These are phyloP conservation scores for Xylariaceae sp. DNA, from an alignment of 2,329 filamentous ascomycete species.

Conservation along the genomic window DNA sequence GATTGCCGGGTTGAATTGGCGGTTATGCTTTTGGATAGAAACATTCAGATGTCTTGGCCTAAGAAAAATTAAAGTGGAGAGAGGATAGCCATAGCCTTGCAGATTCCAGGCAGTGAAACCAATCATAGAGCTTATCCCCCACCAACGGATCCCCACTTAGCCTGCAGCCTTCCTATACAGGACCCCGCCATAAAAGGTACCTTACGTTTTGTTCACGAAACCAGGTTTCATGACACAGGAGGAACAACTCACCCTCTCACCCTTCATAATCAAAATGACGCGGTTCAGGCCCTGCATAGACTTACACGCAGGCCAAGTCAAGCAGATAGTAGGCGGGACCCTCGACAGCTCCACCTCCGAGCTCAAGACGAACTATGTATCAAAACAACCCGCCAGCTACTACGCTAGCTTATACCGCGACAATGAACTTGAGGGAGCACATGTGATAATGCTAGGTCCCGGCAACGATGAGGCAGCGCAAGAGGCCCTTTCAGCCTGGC, in stretches of 20 bases:
- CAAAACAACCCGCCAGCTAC: conserved; percentile 73
- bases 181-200: conserved; percentile 25
- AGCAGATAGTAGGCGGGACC: conserved; percentile 96
- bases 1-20: background rate
- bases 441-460: conserved; percentile 94
- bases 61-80: conserved; percentile 17
- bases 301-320: conserved; percentile 93
- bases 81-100: conserved; percentile 6
- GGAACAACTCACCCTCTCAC: conserved; percentile 13
- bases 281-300: conserved; percentile 95
- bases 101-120: conserved; percentile 2
- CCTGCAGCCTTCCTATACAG: too few relatives aligned
- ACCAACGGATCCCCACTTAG: too few relatives aligned
- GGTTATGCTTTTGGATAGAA: background rate
- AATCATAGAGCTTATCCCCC: conserved; percentile 18
- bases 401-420: conserved; percentile 80
- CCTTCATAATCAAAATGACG: conserved; percentile 73
- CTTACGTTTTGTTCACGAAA: conserved; percentile 12
- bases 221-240: background rate
- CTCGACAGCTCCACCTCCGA: conserved; percentile 63
- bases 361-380: conserved; percentile 90
- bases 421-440: conserved; percentile 69
- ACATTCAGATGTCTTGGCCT: background rate
- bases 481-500: conserved; percentile 77
- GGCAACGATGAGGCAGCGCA: conserved; percentile 77